Evolutionary conservation across 352 stramenopile species (phyloP).

Genomic region (Pythium brachiatum): DNA sequence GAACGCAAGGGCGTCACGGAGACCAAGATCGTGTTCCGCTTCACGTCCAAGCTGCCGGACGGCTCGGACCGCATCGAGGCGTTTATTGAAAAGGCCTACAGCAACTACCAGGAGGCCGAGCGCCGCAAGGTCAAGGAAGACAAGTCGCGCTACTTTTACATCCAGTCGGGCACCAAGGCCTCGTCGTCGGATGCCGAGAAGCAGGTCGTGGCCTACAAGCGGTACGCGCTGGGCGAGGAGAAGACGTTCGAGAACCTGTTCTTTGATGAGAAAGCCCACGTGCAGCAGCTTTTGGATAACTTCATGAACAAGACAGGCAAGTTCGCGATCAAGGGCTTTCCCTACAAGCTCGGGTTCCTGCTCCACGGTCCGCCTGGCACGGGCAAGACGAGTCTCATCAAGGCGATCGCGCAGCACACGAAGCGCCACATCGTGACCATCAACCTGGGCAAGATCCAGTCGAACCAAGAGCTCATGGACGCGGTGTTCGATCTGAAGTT

Average conservation of each 20-base stretch:
- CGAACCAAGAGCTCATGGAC: slow-evolving; percentile 1
- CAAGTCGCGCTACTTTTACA: slow-evolving; percentile 42
- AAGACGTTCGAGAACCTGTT: neutral
- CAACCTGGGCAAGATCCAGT: neutral
- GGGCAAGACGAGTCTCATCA: slow-evolving; percentile 1
- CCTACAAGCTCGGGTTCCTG: neutral
- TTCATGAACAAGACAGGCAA: neutral
- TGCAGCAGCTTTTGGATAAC: neutral
- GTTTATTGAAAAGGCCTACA: slow-evolving; percentile 34
- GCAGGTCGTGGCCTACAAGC: neutral
- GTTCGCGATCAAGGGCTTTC: neutral
- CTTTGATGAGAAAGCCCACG: neutral
- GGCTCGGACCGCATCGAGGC: slow-evolving; percentile 33
- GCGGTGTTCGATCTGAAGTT: slow-evolving; percentile 4
- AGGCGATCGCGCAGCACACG: neutral
- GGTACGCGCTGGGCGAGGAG: neutral
- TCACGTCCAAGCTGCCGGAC: slow-evolving; percentile 24
- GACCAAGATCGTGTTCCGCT: slow-evolving; percentile 24
- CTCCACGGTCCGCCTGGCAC: neutral
- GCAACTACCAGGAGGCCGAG: slow-evolving; percentile 28
- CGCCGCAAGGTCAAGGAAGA: slow-evolving; percentile 31
- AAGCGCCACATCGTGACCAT: slow-evolving; percentile 1
- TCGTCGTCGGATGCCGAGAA: neutral
- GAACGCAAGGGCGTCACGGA: slow-evolving; percentile 21
- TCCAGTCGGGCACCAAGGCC: slow-evolving; percentile 24